Evolutionary conservation across 2,329 filamentous ascomycete species (phyloP), one percentile per base, ranked within the genome.

Genomic region (Aspergillus fructus): DNA sequence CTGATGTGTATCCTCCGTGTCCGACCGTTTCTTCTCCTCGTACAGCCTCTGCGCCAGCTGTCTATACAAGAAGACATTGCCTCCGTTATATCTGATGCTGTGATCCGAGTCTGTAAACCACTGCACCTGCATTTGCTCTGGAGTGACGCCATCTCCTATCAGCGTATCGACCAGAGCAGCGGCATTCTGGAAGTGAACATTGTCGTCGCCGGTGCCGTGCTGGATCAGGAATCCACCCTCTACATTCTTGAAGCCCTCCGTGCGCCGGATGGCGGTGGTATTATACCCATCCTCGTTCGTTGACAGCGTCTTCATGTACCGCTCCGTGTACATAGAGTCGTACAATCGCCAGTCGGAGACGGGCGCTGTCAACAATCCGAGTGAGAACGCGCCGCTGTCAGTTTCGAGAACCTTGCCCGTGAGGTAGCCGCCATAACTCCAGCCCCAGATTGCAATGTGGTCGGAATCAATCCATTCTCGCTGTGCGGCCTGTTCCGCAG

Each of bases 301-400:
- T 3, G 76, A 73, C 1, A 81, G 78, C 1, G 79, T 83, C 73
- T 89, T 88, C 87, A 90, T 89, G 74, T 88, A 90, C 11, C 87
- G 81, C 71, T 90, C 87, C 0, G 87, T 89, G 69, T 89, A 90
- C 78, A 89, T 83, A 55, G 80, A 83, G 70, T 90, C 86, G 71
- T 90, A 90, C 74, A 89, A 85, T 1, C 86, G 81, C 85, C 85
- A 89, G 73, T 90, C 87, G 2, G 79, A 80, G 0, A 89, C 86
- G 0, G 87, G 87, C 0, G 87, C 87, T 0, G 85, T 85, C 63
- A 87, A 85, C 9, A 89, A 71, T 0, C 81, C 87, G 7, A 86
- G 80, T 0, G 83, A 81, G 69, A 90, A 89, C 15, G 81, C 81
- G 1, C 82, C 83, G 17, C 82, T 83, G 68, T 85, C 76, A 0